Evolutionary conservation across 306 rosid genomes (phyloP).

Genomic region (Quercus rubra): DNA sequence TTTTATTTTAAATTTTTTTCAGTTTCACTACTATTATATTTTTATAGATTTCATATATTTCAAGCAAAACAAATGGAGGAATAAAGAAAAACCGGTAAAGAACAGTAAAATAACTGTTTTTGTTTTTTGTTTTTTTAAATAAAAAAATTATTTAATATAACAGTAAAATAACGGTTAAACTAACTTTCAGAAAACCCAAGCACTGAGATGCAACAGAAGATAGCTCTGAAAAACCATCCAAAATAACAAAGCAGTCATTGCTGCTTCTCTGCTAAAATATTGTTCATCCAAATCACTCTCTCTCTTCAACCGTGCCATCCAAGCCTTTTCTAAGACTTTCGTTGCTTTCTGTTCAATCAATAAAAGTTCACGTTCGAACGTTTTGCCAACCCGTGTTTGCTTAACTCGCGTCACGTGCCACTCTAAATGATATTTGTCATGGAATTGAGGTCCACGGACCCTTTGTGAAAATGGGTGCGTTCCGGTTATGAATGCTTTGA

Average conservation of each 20-base stretch:
- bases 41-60: too few relatives aligned
- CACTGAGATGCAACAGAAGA: not conserved
- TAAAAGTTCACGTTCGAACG: slow-evolving; percentile 6
- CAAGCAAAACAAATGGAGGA: too few relatives aligned
- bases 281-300: not conserved
- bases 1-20: accelerated
- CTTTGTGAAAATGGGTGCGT: slow-evolving; percentile 13
- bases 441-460: slow-evolving; percentile 23
- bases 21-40: too few relatives aligned
- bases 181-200: not conserved
- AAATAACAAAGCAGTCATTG: slow-evolving; percentile 18
- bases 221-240: slow-evolving; percentile 8
- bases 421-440: not conserved
- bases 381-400: slow-evolving; percentile 3
- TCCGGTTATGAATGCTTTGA: slow-evolving; percentile 21
- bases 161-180: not conserved
- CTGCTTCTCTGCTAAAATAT: slow-evolving; percentile 22
- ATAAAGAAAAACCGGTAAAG: not conserved
- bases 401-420: slow-evolving; percentile 15
- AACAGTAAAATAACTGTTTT: not conserved
- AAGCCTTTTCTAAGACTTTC: not conserved
- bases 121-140: too few relatives aligned
- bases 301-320: not conserved
- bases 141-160: too few relatives aligned
- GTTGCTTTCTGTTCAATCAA: not conserved